Evolutionary conservation across 768 basidiomycete genomes (phyloP), one percentile per base, ranked within the genome.

Genomic region (Boletus sp.): DNA sequence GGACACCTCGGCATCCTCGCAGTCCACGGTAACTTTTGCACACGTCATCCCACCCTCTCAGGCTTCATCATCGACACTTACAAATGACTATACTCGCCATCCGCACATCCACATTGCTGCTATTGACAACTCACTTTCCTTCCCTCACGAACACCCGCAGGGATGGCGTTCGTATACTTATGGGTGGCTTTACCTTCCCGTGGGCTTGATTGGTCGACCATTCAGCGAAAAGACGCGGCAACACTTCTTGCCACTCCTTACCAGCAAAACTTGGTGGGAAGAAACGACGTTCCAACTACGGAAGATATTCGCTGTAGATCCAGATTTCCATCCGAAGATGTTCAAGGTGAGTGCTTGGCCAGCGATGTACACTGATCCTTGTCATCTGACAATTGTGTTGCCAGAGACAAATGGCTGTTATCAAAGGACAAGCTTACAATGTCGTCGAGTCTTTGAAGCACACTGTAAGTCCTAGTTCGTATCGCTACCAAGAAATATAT

Each of bases 341-440:
- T 92, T 92, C 75, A 80, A 80, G 54, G 90, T 88, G 65, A 70
- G 81, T 70, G 12, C 45, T 30, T 58, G 32, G n/a, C 9, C 50
- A 40, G 47, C 17, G 37, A 57, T 50, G 47, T 32, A 30, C 7
- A 9, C 29, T 56, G 18, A 57, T 49, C 28, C 36, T 57, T 37
- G 50, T 54, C 47, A 45, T 29, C 49, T 48, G 8, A 64, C 35
- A 51, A 39, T 32, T 30, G n/a, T 29, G 33, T 47, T 11, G 48
- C 29, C 66, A 90, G 88, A 79, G 88, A 58, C 94, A 96, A 79
- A 73, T 95, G 54, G 87, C 92, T n/a, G 92, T 96, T 5, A 87
- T 96, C 57, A 95, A 95, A 74, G 93, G 92, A 12, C 93, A 95
- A 69, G 93, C 90, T 41, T 92, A 87, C 83, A 94, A 94, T 64